These are phyloP conservation scores for Saccharum hybrid DNA, from an alignment of 202 grass and related monocot species.

Conservation along the genomic window DNA sequence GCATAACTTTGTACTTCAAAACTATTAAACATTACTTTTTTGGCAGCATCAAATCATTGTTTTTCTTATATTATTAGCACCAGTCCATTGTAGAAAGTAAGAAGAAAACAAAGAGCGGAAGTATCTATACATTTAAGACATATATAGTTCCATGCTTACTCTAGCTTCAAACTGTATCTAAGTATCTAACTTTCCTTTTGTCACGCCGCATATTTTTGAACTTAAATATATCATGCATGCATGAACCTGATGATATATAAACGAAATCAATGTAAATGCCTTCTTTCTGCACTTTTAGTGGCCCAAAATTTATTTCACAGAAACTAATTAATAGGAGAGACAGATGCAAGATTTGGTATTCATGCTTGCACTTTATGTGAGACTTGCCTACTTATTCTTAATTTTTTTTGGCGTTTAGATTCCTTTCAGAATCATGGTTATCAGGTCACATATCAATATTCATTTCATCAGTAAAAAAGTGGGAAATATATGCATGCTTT, in stretches of 20 bases:
- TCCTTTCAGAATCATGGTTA: neutral
- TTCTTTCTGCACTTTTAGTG: neutral
- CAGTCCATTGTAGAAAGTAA: neutral
- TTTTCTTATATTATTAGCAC: neutral
- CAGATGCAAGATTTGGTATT: neutral
- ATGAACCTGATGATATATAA: neutral
- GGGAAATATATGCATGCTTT: neutral
- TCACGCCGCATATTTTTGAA: neutral
- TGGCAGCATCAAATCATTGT: constrained; percentile 6
- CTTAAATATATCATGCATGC: neutral
- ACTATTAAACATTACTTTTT: constrained; percentile 20
- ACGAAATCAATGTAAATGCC: neutral
- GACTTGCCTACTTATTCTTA: neutral
- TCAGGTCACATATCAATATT: neutral
- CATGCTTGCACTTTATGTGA: constrained; percentile 6
- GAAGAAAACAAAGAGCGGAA: neutral
- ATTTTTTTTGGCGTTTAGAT: neutral
- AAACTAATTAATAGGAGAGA: neutral
- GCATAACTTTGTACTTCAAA: constrained; percentile 36
- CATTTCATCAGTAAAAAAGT: neutral
- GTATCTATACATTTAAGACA: neutral
- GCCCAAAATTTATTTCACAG: neutral
- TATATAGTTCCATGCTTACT: neutral
- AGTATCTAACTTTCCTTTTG: neutral
- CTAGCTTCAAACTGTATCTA: neutral